These are phyloP conservation scores for Chaetomium sp. DNA, from an alignment of 2,329 filamentous ascomycete species.

Conservation along the genomic window DNA sequence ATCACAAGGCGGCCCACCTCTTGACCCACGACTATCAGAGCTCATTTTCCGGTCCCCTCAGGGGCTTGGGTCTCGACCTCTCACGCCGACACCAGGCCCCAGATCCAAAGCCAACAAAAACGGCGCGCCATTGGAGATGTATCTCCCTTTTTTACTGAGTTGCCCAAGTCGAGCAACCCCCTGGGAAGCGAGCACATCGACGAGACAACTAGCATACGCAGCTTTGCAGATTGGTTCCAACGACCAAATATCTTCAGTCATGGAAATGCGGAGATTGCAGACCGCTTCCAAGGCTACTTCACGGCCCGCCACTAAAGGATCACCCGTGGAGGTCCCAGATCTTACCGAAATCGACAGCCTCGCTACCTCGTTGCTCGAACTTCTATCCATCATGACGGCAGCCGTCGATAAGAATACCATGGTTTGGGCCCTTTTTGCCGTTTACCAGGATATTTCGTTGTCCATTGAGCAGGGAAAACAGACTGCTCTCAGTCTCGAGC, in stretches of 20 bases:
- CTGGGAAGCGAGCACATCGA: constrained; percentile 33
- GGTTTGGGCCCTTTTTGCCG: constrained; percentile 32
- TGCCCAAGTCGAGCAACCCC: constrained; percentile 32
- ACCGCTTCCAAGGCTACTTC: constrained; percentile 17
- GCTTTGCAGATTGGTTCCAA: constrained; percentile 25
- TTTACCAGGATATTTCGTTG: constrained; percentile 33
- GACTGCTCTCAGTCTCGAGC: constrained; percentile 26
- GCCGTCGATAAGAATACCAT: constrained; percentile 16
- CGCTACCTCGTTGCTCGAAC: constrained; percentile 22
- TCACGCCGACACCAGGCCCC: neutral
- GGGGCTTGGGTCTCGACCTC: neutral
- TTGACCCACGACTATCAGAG: constrained; percentile 28
- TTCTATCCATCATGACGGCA: constrained; percentile 22
- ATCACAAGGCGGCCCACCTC: neutral
- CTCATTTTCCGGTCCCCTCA: constrained; percentile 22
- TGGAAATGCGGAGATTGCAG: constrained; percentile 35
- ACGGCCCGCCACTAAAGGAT: constrained; percentile 21
- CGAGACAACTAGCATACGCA: constrained; percentile 34
- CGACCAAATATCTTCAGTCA: constrained; percentile 21
- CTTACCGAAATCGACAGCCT: constrained; percentile 18
- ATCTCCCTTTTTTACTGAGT: constrained; percentile 37
- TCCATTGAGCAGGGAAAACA: constrained; percentile 28
- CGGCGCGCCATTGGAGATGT: constrained; percentile 26
- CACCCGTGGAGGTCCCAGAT: constrained; percentile 25
- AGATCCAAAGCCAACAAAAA: neutral